Conservation (phyloP, 495 filamentous ascomycete genomes). For the Melanomma pulvis-pyrius region DNA sequence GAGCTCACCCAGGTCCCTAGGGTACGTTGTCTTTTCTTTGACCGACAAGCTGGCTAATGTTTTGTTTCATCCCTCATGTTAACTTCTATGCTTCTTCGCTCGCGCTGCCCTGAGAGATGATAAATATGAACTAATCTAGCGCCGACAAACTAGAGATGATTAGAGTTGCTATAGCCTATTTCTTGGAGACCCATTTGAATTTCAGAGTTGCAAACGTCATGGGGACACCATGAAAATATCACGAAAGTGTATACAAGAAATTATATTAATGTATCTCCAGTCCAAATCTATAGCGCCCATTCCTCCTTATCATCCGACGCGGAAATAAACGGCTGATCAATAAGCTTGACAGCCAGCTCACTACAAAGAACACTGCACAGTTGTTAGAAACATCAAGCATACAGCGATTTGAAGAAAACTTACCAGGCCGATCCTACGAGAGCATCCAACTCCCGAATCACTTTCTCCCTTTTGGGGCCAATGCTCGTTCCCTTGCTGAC, state of each 20-base stretch:
- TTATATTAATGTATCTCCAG: not conserved
- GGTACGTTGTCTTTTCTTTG: too few relatives aligned
- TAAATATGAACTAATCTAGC: too few relatives aligned
- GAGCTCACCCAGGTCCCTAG: too few relatives aligned
- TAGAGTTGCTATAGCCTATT: too few relatives aligned
- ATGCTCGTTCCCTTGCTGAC: slow-evolving; percentile 70
- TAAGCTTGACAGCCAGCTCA: slow-evolving; percentile 88
- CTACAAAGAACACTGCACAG: slow-evolving; percentile 76
- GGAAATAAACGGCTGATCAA: slow-evolving; percentile 87
- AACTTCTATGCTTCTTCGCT: too few relatives aligned
- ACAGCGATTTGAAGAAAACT: slow-evolving; percentile 45
- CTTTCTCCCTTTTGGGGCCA: slow-evolving; percentile 71
- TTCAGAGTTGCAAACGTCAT: too few relatives aligned
- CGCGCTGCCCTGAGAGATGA: too few relatives aligned
- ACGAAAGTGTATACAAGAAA: not conserved
- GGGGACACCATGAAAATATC: not conserved
- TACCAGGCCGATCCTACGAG: slow-evolving; percentile 81
- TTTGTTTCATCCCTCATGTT: too few relatives aligned
- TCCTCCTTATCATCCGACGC: slow-evolving; percentile 71
- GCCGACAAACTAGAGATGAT: too few relatives aligned
- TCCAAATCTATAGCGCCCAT: slow-evolving; percentile 68
- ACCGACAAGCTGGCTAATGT: not conserved
- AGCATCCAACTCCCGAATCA: slow-evolving; percentile 85
- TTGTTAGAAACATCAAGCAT: slow-evolving; percentile 12
- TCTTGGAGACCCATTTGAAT: too few relatives aligned